Base-by-base conservation (phyloP, 768 basidiomycete genomes). In the Amanita jacksonii region DNA sequence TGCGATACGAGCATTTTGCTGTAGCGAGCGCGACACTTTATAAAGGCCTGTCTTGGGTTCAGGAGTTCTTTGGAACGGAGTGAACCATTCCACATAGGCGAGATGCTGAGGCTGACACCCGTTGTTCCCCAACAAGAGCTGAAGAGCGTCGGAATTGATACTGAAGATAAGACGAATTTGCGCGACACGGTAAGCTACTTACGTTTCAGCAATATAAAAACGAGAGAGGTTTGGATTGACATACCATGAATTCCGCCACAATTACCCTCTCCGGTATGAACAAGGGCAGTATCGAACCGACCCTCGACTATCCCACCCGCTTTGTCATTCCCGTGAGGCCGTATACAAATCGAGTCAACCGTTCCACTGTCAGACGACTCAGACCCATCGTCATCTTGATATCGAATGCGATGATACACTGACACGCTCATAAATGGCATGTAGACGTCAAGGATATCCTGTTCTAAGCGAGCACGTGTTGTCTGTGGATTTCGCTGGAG, bases 331-430 rank as follows among this genome's bases (percentile, higher is more conserved):
- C 37, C 13, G 4, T 18, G 8, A 33, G 48, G 47, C 23, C 56
- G 38, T 4, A 47, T 54, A 50, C 67, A 60, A 8, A 62, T 50
- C 13, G 52, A 32, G 42, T 66, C 62, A 16, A n/a, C 53, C 20
- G 49, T 54, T 50, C 25, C 3, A 38, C 19, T 34, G n/a, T 62
- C 55, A n/a, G n/a, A n/a, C n/a, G n/a, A n/a, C n/a, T n/a, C n/a
- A n/a, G n/a, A n/a, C n/a, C n/a, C n/a, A n/a, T n/a, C n/a, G 1
- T 32, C 40, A n/a, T 50, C 39, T 23, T 41, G 38, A 43, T 61
- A 60, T 49, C 62, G 62, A 28, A 63, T 52, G 18, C 50, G 54
- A 49, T 67, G 57, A 44, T 49, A 70, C 12, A 63, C 58, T 1
- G 55, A 48, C 7, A 69, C 34, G 2, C 48, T 31, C 2, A 28